Percentiles rank a stretch among this genome's conserved stretches.
Evolutionary conservation across 2,329 filamentous ascomycete species (phyloP).

Genomic region (Aspergillus phoenicis): DNA sequence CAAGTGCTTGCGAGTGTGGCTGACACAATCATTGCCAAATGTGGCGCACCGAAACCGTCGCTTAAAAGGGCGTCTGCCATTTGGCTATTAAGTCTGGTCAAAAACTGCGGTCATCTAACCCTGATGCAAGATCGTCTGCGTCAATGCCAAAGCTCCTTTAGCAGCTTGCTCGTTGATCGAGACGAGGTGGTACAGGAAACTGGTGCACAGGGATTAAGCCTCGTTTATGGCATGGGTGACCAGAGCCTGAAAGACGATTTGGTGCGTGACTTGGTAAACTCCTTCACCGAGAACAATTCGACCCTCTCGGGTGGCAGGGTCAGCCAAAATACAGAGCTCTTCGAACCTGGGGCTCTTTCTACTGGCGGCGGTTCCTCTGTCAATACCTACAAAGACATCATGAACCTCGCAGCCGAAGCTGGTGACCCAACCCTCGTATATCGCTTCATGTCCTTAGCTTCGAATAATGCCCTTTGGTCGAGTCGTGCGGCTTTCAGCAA

Average conservation of each 20-base stretch:
- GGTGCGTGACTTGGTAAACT: conserved; percentile 82
- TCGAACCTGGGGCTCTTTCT: conserved; percentile 85
- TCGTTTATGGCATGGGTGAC: conserved; percentile 93
- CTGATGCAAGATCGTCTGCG: conserved; percentile 74
- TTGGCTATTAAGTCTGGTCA: conserved; percentile 89
- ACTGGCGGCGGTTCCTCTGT: conserved; percentile 87
- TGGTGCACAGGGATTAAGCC: conserved; percentile 82
- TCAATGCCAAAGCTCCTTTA: conserved; percentile 83
- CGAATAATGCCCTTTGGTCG: conserved; percentile 95
- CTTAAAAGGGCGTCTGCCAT: conserved; percentile 90
- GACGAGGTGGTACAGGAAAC: conserved; percentile 97
- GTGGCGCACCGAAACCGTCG: conserved; percentile 82
- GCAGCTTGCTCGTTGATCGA: conserved; percentile 79
- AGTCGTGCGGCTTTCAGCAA: conserved; percentile 94
- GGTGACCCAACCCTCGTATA: conserved; percentile 96
- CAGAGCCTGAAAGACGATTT: conserved; percentile 76
- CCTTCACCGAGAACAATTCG: conserved; percentile 71
- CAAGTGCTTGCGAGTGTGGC: conserved; percentile 59
- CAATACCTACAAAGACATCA: conserved; percentile 96
- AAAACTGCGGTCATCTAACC: conserved; percentile 79
- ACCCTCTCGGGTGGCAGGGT: conserved; percentile 74
- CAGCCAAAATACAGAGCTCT: conserved; percentile 86
- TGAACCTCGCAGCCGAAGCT: conserved; percentile 92
- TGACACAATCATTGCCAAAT: conserved; percentile 74
- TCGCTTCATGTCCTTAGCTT: conserved; percentile 96